Evolutionary conservation across 306 rosid species (phyloP).

Genomic region (Crotalaria pallida): DNA sequence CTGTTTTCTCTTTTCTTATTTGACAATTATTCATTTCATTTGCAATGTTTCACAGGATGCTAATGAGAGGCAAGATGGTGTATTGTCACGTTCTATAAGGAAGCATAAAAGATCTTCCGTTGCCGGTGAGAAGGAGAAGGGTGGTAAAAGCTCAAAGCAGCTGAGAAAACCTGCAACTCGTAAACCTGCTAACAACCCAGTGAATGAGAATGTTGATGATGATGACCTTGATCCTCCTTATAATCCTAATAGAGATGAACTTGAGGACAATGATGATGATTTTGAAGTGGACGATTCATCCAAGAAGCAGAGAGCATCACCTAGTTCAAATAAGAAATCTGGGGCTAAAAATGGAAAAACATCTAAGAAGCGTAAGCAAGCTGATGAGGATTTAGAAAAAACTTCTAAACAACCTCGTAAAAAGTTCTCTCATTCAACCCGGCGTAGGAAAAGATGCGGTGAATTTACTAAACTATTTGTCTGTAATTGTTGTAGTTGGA

Average conservation of each 20-base stretch:
- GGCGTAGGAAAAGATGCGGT: constrained; percentile 67
- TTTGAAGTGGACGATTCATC: constrained; percentile 23
- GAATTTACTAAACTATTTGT: constrained; percentile 15
- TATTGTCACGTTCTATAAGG: constrained; percentile 23
- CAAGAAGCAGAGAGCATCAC: constrained; percentile 38
- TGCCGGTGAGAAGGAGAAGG: constrained; percentile 30
- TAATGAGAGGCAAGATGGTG: constrained; percentile 22
- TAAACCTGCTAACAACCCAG: constrained; percentile 35
- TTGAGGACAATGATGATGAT: constrained; percentile 40
- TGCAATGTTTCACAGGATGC: constrained; percentile 32
- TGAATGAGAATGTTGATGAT: constrained; percentile 25
- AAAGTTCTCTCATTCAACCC: constrained; percentile 73
- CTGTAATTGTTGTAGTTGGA: not conserved
- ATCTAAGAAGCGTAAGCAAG: constrained; percentile 38
- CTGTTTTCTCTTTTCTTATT: not conserved
- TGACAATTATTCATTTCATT: constrained; percentile 9
- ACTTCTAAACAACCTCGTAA: constrained; percentile 41
- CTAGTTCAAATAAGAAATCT: constrained; percentile 45
- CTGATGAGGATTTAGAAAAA: constrained; percentile 34
- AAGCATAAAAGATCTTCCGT: constrained; percentile 25
- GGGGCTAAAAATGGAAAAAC: constrained; percentile 50
- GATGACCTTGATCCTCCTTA: constrained; percentile 35
- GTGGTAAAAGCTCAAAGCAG: constrained; percentile 39
- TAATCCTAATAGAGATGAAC: constrained; percentile 32
- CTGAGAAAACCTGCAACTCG: constrained; percentile 34